Evolutionary conservation across 2,329 filamentous ascomycete genomes (phyloP), one percentile per base, ranked within the genome.

Genomic region (Botrytis aclada): DNA sequence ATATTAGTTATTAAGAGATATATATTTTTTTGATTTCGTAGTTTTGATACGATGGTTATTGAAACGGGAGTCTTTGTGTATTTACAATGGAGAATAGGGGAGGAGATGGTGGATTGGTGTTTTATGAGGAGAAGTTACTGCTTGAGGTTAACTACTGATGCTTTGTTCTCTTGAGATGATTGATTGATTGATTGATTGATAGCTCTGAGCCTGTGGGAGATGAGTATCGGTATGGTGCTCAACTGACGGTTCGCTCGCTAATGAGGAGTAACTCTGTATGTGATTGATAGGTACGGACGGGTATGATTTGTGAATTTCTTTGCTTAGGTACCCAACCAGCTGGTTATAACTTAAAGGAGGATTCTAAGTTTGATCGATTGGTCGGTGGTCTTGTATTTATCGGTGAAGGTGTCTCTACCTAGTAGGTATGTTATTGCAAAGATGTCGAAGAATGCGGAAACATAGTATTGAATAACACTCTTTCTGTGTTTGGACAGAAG

Each of bases 71-170:
- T n/a, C n/a, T n/a, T n/a, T n/a, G n/a, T n/a, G n/a, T n/a, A n/a
- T n/a, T n/a, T n/a, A n/a, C n/a, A n/a, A n/a, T n/a, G n/a, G n/a
- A n/a, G n/a, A n/a, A 1, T 32, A 3, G n/a, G 6, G 47, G 14
- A 18, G 20, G n/a, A 25, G 0, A 56, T 2, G n/a, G n/a, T 3
- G 5, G 1, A 10, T 34, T 4, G 10, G 12, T 2, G 1, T 10
- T 2, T 45, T 1, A 2, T 34, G 18, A 20, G 8, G 6, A 1
- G 7, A 22, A 12, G 8, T 22, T 12, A 12, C 18, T 58, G 29
- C 18, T 58, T n/a, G n/a, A n/a, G n/a, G n/a, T n/a, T 51, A 25
- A 51, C 1, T 58, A 7, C 4, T 22, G 29, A 34, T 58, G 56
- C 29, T 22, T 32, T 22, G 2, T 20, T 22, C 22, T 34, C 14